Percentiles rank a stretch among this genome's conserved stretches.
Conservation (phyloP, 306 rosid species). For the Quercus variabilis region DNA sequence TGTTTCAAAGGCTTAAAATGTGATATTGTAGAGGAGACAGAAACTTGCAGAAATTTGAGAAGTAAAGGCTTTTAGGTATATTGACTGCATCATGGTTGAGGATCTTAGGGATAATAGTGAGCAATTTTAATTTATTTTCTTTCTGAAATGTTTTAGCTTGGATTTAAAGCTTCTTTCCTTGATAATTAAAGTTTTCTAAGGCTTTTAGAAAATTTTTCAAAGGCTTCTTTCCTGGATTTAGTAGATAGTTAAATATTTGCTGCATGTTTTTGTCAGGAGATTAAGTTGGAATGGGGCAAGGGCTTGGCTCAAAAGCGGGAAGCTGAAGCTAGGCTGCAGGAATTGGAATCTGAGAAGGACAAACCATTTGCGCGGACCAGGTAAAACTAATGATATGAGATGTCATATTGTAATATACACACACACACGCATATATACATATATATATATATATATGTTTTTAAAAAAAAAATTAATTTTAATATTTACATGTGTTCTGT, state of each 20-base stretch:
- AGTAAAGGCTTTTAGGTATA: background rate
- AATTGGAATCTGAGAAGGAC: slow-evolving; percentile 79
- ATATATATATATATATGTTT: too few relatives aligned
- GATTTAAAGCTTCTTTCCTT: background rate
- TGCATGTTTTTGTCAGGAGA: slow-evolving; percentile 52
- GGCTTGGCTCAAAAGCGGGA: slow-evolving; percentile 97
- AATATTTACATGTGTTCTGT: slow-evolving; percentile 3
- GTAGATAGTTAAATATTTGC: slow-evolving; percentile 1
- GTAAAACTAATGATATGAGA: slow-evolving; percentile 31
- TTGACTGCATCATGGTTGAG: background rate
- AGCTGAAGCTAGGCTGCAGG: slow-evolving; percentile 73
- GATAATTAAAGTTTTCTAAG: background rate
- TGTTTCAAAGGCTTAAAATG: background rate
- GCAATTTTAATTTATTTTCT: background rate
- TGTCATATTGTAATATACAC: background rate
- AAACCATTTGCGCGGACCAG: slow-evolving; percentile 85
- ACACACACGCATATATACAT: too few relatives aligned
- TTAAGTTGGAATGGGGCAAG: slow-evolving; percentile 85
- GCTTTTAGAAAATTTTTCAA: background rate
- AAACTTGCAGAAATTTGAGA: background rate
- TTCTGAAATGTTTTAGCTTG: background rate
- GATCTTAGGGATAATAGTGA: background rate
- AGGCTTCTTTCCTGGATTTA: background rate
- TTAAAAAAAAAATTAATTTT: background rate
- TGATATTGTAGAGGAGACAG: background rate